Conservation (phyloP, 1,139 yeast genomes). For the Sugiyamaella paludigena region DNA sequence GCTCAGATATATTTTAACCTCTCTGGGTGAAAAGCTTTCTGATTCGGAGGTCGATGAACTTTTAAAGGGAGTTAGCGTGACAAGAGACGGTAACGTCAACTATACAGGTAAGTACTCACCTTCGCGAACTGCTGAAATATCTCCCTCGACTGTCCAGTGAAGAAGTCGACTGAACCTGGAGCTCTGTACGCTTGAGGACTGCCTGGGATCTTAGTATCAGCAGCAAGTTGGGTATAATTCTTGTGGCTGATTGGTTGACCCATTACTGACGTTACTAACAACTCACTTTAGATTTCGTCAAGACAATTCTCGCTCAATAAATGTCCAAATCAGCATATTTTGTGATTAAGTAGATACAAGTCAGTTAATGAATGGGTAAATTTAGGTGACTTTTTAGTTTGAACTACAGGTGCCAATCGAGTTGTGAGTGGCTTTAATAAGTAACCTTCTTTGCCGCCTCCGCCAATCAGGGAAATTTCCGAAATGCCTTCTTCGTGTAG, state of each 20-base stretch:
- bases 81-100: constrained; percentile 92
- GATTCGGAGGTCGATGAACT: constrained; percentile 94
- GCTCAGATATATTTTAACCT: constrained; percentile 86
- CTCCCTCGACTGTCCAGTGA: neutral
- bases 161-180: neutral
- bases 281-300: constrained; percentile 59
- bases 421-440: neutral
- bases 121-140: neutral
- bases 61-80: constrained; percentile 90
- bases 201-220: too few relatives aligned
- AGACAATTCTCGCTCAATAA: constrained; percentile 85
- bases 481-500: too few relatives aligned
- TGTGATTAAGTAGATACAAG: neutral
- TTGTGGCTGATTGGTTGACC: neutral
- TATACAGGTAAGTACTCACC: constrained; percentile 52
- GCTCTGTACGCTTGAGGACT: too few relatives aligned
- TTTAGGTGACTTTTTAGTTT: neutral
- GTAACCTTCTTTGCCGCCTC: too few relatives aligned
- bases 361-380: constrained; percentile 5
- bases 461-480: too few relatives aligned
- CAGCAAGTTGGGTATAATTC: too few relatives aligned
- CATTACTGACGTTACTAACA: neutral
- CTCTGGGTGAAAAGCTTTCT: constrained; percentile 86
- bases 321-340: constrained; percentile 1
- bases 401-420: constrained; percentile 3